phyloP scores from a whole-genome alignment of 352 stramenopile species.

The Halophytophthora batemanensis region DNA sequence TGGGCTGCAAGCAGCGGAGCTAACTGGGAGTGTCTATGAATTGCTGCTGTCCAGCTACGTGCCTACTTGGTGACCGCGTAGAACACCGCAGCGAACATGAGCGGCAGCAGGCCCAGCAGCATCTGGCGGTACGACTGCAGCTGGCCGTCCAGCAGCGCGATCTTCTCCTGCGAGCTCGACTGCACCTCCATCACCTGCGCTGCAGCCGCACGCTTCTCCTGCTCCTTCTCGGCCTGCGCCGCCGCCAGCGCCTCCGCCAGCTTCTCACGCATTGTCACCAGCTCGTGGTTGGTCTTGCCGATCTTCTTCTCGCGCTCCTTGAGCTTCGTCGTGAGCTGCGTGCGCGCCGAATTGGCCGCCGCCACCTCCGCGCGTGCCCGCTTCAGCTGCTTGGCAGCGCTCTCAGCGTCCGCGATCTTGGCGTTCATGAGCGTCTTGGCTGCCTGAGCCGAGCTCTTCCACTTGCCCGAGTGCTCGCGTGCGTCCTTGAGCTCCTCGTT shows the following conservation, averaged over 20 bases:
- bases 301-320: conserved; percentile 75
- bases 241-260: conserved; percentile 22
- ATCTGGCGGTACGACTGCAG: conserved; percentile 58
- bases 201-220: conserved; percentile 34
- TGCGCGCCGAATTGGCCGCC: conserved; percentile 38
- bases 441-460: conserved; percentile 63
- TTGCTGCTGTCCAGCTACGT: conserved; percentile 1
- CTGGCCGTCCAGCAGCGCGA: conserved; percentile 30
- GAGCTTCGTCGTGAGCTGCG: conserved; percentile 46
- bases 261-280: conserved; percentile 47
- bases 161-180: conserved; percentile 28
- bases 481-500: conserved; percentile 81
- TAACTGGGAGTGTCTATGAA: not conserved
- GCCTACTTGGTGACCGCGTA: conserved; percentile 52
- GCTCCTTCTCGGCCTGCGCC: conserved; percentile 18
- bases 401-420: conserved; percentile 67
- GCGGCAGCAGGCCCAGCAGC: conserved; percentile 49
- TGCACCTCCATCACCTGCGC: conserved; percentile 39
- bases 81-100: conserved; percentile 45
- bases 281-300: conserved; percentile 53
- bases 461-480: conserved; percentile 60
- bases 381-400: conserved; percentile 58
- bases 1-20: too few relatives aligned
- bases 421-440: conserved; percentile 61
- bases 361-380: conserved; percentile 45